Base-by-base conservation (phyloP, 768 basidiomycete genomes). In the Asterophora lycoperdoides region DNA sequence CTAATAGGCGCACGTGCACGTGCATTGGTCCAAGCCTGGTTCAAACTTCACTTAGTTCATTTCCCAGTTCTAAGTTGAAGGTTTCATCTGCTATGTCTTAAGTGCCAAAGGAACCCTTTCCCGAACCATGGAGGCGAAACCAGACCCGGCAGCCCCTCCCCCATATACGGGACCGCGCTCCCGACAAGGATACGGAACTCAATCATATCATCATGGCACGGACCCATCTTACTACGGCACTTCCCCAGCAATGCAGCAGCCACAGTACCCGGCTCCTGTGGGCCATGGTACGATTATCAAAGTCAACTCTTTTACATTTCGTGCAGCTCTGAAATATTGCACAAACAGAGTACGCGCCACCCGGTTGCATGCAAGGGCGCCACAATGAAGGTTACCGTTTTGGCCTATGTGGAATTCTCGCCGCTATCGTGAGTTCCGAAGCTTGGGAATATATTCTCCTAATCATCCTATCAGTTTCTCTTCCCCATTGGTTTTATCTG, bases 341-440 rank as follows among this genome's bases (percentile, higher is more conserved):
- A 17, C 37, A 0, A 1, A 30, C 33, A 62, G 51, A 49, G 15
- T 60, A 60, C 51, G 54, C 59, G 43, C 36, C 43, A 18, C 49
- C 53, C 11, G 23, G 23, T 23, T 66, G 64, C 52, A 60, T 62
- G 19, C 56, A 56, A 46, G 64, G 64, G 6, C 47, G 47, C 18
- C 64, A 66, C 36, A 55, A 56, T 23, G 3, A 3, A 10, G 51
- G 41, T 18, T 60, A 55, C 15, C 58, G 52, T 15, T 66, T 59
- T 29, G 64, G 64, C 33, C 46, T 60, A 4, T 63, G 61, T 49
- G 64, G 64, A 9, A 64, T 66, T n/a, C 56, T 66, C 33, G 50
- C 58, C 26, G 63, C 63, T 33, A 56, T 66, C 33, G 55, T 66
- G 46, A 51, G 55, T 44, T 19, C 26, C 9, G 19, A 29, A 47